These are phyloP conservation scores for Hymenoscyphus albidus DNA, from an alignment of 2,329 filamentous ascomycete genomes.

Conservation along the genomic window DNA sequence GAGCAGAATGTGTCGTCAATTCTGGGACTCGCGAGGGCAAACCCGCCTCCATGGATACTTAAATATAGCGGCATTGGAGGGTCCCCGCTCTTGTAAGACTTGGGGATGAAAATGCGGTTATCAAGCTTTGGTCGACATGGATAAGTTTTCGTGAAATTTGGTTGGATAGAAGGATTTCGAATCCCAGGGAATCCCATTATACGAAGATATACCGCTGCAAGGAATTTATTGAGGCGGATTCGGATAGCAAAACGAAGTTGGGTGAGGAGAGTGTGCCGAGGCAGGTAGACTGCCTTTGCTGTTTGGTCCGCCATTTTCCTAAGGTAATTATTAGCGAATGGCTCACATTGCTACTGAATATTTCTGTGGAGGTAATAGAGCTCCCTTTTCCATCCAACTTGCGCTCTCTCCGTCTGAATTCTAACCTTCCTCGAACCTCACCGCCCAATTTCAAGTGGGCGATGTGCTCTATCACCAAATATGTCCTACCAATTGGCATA, in stretches of 20 bases:
- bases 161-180: constrained; percentile 18
- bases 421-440: neutral
- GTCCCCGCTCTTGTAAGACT: constrained; percentile 23
- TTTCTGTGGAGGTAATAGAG: neutral
- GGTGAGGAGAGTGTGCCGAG: constrained; percentile 9
- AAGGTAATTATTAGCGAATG: neutral
- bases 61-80: constrained; percentile 41
- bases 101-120: constrained; percentile 39
- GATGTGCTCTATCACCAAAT: neutral
- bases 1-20: constrained; percentile 47
- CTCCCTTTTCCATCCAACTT: neutral
- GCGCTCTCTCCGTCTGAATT: neutral
- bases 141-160: constrained; percentile 25
- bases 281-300: constrained; percentile 6
- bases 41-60: constrained; percentile 51
- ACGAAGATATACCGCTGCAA: constrained; percentile 12
- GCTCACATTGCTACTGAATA: neutral
- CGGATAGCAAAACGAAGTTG: constrained; percentile 12
- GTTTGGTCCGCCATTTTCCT: neutral
- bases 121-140: constrained; percentile 25
- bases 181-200: constrained; percentile 18
- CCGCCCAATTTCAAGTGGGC: neutral
- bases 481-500: neutral
- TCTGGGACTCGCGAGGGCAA: constrained; percentile 41
- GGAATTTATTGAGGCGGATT: constrained; percentile 17